phyloP scores from a whole-genome alignment of 2,329 filamentous ascomycete genomes.

The Emergomyces orientalis region DNA sequence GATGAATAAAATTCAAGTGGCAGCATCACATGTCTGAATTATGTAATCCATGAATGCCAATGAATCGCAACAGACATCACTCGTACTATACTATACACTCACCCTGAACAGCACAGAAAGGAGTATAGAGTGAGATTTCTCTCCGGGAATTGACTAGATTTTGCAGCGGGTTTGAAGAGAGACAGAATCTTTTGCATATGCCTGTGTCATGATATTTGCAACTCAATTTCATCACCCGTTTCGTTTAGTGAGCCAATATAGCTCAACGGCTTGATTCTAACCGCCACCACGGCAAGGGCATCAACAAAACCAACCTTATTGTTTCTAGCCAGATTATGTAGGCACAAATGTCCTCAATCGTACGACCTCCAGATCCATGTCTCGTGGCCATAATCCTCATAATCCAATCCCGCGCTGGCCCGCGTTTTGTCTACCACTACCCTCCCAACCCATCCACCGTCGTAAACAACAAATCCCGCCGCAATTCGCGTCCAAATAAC shows the following conservation, averaged over 20 bases:
- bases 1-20: no score
- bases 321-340: conserved; percentile 6
- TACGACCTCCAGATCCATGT: conserved; percentile 45
- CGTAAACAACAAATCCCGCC: conserved; percentile 19
- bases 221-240: background rate
- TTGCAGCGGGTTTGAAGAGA: background rate
- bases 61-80: no score
- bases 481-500: conserved; percentile 27
- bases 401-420: conserved; percentile 66
- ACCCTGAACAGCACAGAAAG: background rate
- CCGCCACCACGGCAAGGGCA: background rate
- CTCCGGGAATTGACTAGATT: background rate
- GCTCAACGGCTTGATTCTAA: background rate
- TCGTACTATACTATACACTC: no score
- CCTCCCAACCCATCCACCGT: conserved; percentile 47
- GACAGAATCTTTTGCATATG: background rate
- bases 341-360: conserved; percentile 37
- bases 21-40: no score
- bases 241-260: background rate
- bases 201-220: background rate
- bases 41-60: no score
- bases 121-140: background rate
- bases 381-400: conserved; percentile 64
- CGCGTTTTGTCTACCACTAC: conserved; percentile 79
- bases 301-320: background rate